A percentile compares a stretch with the other conserved stretches of the same genome.
Conservation (phyloP, 345 rosid species). For the Balakata baccata region DNA sequence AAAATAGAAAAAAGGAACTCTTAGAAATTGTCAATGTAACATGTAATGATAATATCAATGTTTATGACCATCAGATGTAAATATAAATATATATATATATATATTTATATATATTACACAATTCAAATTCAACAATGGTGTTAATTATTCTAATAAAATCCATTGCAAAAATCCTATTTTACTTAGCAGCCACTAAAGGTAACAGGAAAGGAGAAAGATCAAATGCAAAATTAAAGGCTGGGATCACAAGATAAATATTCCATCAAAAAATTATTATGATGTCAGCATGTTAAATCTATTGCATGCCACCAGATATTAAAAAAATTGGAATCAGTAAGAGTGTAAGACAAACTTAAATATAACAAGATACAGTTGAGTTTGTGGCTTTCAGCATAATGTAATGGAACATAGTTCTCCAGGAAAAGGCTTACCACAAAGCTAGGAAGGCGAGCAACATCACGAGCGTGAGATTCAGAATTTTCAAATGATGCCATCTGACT, state of each 20-base stretch:
- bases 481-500: constrained; percentile 63
- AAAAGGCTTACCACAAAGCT: constrained; percentile 60
- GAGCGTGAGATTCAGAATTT: constrained; percentile 72
- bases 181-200: background rate
- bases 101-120: background rate
- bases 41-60: background rate
- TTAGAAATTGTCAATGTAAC: background rate
- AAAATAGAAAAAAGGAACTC: background rate
- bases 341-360: background rate
- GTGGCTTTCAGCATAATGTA: constrained; percentile 7
- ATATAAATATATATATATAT: too few relatives aligned
- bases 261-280: too few relatives aligned
- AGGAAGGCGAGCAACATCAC: constrained; percentile 68
- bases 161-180: background rate
- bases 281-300: background rate
- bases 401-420: constrained; percentile 8
- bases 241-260: background rate
- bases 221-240: background rate
- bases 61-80: background rate
- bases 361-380: background rate
- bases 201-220: background rate
- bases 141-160: background rate
- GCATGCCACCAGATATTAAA: background rate
- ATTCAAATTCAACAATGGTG: background rate
- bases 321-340: background rate